A percentile compares a stretch with the other conserved stretches of the same genome.
Evolutionary conservation across 192 early-diverging fungal genomes (phyloP).

Genomic region (Endogone sp.): DNA sequence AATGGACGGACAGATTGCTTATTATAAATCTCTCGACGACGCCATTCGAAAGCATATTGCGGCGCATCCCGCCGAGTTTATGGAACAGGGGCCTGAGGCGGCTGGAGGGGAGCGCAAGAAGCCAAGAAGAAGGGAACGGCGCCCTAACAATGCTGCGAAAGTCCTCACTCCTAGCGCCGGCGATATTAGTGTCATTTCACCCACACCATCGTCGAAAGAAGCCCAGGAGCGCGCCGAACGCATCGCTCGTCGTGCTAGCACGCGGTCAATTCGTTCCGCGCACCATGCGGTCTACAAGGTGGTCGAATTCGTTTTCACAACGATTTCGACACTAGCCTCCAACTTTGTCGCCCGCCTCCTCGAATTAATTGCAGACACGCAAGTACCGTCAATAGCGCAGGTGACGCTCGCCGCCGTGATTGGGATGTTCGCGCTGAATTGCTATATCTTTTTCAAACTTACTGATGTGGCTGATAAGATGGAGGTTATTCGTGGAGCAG

Average conservation of each 20-base stretch:
- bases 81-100: not conserved
- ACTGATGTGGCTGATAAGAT: not conserved
- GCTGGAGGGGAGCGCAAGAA: slow-evolving; percentile 6
- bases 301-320: not conserved
- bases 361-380: not conserved
- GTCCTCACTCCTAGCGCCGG: not conserved
- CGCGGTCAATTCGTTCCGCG: not conserved
- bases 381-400: not conserved
- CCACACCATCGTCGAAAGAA: not conserved
- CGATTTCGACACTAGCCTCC: not conserved
- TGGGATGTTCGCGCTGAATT: not conserved
- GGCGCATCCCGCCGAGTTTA: slow-evolving; percentile 34
- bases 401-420: not conserved
- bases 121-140: not conserved
- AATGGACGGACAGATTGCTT: slow-evolving; percentile 29
- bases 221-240: not conserved
- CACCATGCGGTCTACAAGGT: not conserved
- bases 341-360: not conserved
- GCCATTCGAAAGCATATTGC: slow-evolving; percentile 36
- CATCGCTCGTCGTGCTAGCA: not conserved
- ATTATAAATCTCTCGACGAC: slow-evolving; percentile 38
- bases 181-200: not conserved
- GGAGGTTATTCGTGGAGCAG: not conserved
- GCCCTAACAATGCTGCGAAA: not conserved
- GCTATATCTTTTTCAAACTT: not conserved